Evolutionary conservation across 2,329 filamentous ascomycete genomes (phyloP).

Genomic region (Alternaria arborescens): DNA sequence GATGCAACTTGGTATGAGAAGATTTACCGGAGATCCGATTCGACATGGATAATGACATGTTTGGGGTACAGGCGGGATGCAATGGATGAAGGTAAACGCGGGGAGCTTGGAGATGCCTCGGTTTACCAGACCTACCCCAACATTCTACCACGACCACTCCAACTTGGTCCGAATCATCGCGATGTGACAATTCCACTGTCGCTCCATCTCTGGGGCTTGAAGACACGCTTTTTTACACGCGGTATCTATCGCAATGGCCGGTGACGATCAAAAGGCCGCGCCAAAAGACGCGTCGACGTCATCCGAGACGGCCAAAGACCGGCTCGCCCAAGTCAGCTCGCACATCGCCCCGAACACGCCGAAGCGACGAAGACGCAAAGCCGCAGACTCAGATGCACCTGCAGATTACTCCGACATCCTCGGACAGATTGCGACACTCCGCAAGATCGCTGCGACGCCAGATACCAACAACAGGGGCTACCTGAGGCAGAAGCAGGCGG

Average conservation of each 20-base stretch:
- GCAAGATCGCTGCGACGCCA: conserved; percentile 63
- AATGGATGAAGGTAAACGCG: conserved; percentile 26
- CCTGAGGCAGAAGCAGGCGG: conserved; percentile 68
- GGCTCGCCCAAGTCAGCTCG: conserved; percentile 59
- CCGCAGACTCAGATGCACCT: conserved; percentile 57
- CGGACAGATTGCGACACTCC: conserved; percentile 62
- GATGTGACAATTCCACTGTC: conserved; percentile 28
- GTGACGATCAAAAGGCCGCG: conserved; percentile 24
- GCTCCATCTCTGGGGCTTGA: conserved; percentile 26
- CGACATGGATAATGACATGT: not conserved
- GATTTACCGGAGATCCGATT: not conserved
- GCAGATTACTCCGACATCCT: conserved; percentile 70
- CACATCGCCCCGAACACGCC: conserved; percentile 53
- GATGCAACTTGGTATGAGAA: not conserved
- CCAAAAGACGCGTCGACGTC: conserved; percentile 30
- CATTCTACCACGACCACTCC: conserved; percentile 10
- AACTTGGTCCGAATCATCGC: conserved; percentile 4
- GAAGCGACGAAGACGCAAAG: conserved; percentile 49
- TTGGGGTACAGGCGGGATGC: not conserved
- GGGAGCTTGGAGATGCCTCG: conserved; percentile 40
- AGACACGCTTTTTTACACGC: not conserved
- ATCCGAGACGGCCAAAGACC: conserved; percentile 49
- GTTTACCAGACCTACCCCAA: conserved; percentile 32
- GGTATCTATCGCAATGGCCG: conserved; percentile 29
- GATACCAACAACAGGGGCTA: conserved; percentile 65